Base-by-base conservation (phyloP, 225 moss, liverwort and hornwort genomes). In the Bryoerythrophyllum caledonicum region DNA sequence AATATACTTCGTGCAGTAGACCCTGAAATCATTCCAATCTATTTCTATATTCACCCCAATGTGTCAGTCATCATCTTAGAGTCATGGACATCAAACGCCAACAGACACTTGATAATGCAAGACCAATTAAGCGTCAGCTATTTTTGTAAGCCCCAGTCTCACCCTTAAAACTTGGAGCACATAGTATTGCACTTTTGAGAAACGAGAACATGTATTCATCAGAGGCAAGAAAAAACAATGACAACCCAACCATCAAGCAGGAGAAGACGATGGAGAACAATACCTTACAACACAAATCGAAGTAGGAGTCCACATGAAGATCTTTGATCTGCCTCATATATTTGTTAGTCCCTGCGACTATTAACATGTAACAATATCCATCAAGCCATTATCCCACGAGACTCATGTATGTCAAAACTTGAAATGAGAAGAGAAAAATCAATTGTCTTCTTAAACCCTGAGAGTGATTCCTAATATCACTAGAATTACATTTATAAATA, bases 231-330 rank as follows among this genome's bases (percentile, higher is more conserved):
- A 28, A 44, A 65, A 32, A 32, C 4, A 32, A 32, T 32, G 67
- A 58, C 70, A 71, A 35, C 10, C 32, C 40, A 52, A 40, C 37
- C 30, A 73, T 52, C 59, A 49, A 54, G 16, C 65, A 19, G 14
- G 58, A 63, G 43, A 37, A 59, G 41, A 35, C 25, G 25, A 40
- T 10, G 20, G 53, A 27, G 25, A 40, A 51, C 21, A 41, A 34
- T 67, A 94, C 97, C 91, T 94, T 94, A 72, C 95, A 99, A 79
- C 89, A 93, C 73, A 99, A 80, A 83, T 99, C 99, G 71, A 93
- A 99, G 76, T 85, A 99, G 49, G 78, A 70, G 20, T 84, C 84
- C 63, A 76, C 91, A 57, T 66, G 74, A 65, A 90, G 49, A 41
- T 88, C 95, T 77, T 86, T 85, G 60, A 99, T 95, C 61, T 84